Base-by-base conservation (phyloP, 331 rosid species). In the Phaseolus coccineus region DNA sequence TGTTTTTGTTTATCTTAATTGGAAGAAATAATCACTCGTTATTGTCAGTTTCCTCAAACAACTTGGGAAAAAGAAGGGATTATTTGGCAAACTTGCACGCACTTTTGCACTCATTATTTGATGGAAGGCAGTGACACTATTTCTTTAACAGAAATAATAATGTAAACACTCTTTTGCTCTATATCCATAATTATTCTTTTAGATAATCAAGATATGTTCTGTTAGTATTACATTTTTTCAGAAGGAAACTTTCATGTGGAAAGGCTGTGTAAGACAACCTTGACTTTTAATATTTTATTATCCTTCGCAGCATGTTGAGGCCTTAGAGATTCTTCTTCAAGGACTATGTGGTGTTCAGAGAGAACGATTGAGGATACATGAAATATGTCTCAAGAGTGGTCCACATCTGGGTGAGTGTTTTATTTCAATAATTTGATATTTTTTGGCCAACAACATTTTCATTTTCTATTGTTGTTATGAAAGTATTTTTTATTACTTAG, bases 251-350 rank as follows among this genome's bases (percentile, higher is more conserved):
- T 69, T n/a, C 50, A 19, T 69, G 30, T 14, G 57, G n/a, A 22
- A 56, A 12, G 42, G 3, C 19, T 55, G 46, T 76, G 31, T 46
- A 4, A 64, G 25, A 76, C 39, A 52, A 24, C 46, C n/a, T 76
- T 52, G 71, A 42, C 42, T 15, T 19, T 66, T 82, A 64, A 48
- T 57, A 44, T 72, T 82, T 56, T 63, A 48, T 27, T 64, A 78
- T 71, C 55, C 78, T 83, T 74, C 67, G 62, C 88, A 95, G 99
- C 99, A 93, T 84, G 98, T 95, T 52, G 99, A 95, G 88, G 99
- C 98, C 39, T 94, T 93, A 55, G 97, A 91, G 89, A 94, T 94
- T 70, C 97, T 94, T 83, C 97, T 95, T 74, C 98, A 93, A 85
- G 99, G 98, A 55, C 91, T 91, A 55, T 93, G 97, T 81, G 99